Percentiles rank a stretch among this genome's conserved stretches.
phyloP scores from a whole-genome alignment of 164 flowering plant genomes.

The Stephania japonica region DNA sequence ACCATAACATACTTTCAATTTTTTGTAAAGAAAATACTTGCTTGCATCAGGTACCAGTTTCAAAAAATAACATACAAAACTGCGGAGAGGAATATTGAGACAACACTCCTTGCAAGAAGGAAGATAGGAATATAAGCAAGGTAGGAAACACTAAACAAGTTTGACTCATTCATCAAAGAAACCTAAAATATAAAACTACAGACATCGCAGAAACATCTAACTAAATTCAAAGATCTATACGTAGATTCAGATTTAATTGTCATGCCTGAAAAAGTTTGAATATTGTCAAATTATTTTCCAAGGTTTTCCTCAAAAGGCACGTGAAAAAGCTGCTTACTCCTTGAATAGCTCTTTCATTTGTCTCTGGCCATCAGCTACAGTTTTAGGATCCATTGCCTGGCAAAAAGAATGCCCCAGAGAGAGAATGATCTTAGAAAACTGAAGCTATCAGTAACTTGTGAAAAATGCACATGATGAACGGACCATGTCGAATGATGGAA shows the following conservation, averaged over 20 bases:
- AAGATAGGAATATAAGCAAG: not conserved
- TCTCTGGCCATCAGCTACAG: conserved; percentile 49
- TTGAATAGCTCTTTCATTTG: conserved; percentile 46
- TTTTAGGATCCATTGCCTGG: conserved; percentile 57
- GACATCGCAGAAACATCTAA: not conserved
- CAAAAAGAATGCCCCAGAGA: conserved; percentile 4
- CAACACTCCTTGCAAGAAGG: too few species aligned
- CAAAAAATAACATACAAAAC: not conserved
- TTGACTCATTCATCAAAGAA: not conserved
- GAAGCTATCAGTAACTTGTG: not conserved
- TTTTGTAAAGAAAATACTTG: not conserved
- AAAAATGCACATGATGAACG: not conserved
- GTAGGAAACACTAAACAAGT: not conserved
- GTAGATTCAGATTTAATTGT: not conserved
- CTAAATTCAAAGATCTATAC: not conserved
- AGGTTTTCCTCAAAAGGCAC: not conserved
- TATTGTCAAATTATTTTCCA: not conserved
- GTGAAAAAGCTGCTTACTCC: conserved; percentile 51
- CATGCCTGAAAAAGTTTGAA: conserved; percentile 1
- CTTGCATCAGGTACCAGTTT: not conserved
- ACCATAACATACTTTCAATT: not conserved
- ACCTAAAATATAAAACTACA: not conserved
- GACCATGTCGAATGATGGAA: not conserved
- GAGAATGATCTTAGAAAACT: not conserved
- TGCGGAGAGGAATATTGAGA: not conserved